Evolutionary conservation across 768 basidiomycete genomes (phyloP).

Genomic region (Boletus speciosus): DNA sequence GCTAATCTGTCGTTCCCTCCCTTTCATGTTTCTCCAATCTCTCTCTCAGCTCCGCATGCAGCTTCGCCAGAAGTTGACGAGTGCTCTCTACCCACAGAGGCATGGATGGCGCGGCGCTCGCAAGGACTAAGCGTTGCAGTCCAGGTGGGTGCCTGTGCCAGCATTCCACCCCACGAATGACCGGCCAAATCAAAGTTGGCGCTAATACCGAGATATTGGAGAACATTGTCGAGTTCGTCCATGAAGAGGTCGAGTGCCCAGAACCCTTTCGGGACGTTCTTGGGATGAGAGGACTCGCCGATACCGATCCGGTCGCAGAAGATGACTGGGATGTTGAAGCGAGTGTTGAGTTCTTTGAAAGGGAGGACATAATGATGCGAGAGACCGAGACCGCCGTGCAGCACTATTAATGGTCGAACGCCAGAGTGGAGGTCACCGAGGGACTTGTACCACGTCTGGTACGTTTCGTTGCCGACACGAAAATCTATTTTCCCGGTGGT

Average conservation of each 20-base stretch:
- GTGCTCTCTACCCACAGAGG: conserved; percentile 27
- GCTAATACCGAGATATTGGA: conserved; percentile 39
- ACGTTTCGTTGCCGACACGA: conserved; percentile 18
- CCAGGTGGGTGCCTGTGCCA: conserved; percentile 42
- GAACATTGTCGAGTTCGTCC: conserved; percentile 50
- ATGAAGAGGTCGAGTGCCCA: conserved; percentile 50
- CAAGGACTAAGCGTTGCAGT: conserved; percentile 34
- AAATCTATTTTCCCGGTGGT: conserved; percentile 23
- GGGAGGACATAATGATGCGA: conserved; percentile 41
- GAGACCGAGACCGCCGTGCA: conserved; percentile 46
- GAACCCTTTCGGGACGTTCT: conserved; percentile 25
- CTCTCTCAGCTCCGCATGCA: conserved; percentile 27
- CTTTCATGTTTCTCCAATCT: conserved; percentile 32
- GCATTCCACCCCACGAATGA: conserved; percentile 59
- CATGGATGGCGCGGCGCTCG: conserved; percentile 33
- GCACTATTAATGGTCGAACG: conserved; percentile 35
- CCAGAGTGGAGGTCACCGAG: conserved; percentile 38
- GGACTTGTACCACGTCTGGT: conserved; percentile 44
- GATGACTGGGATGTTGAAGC: conserved; percentile 37
- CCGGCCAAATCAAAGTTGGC: conserved; percentile 46
- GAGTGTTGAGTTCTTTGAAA: conserved; percentile 32
- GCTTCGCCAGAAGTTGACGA: conserved; percentile 20
- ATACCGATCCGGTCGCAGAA: conserved; percentile 53
- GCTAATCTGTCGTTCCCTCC: conserved; percentile 29
- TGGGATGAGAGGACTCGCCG: conserved; percentile 43